Conservation (phyloP, 805 yeast species). For the Candida bentonensis region DNA sequence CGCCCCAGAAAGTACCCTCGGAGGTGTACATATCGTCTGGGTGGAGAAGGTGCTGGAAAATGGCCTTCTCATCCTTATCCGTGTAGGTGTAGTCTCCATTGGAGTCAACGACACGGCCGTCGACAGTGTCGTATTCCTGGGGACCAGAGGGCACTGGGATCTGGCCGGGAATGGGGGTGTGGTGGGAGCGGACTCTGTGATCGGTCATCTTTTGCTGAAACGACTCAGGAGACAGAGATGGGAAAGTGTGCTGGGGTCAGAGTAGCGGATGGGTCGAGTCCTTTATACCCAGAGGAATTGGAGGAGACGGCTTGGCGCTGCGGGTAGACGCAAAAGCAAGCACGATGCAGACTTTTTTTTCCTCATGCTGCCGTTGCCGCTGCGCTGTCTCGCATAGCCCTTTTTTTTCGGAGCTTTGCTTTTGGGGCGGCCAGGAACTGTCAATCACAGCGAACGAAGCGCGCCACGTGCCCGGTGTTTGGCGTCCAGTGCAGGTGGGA, state of each 20-base stretch:
- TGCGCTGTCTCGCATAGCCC: too few relatives aligned
- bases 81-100: constrained; percentile 12
- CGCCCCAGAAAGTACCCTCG: constrained; percentile 27
- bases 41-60: constrained; percentile 20
- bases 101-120: constrained; percentile 18
- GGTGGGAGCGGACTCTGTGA: constrained; percentile 12
- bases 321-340: not conserved
- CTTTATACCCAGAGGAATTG: too few relatives aligned
- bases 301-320: too few relatives aligned
- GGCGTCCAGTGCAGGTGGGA: not conserved
- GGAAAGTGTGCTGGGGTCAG: too few relatives aligned
- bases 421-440: not conserved
- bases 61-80: constrained; percentile 21
- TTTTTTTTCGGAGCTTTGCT: not conserved
- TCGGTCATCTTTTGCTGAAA: not conserved
- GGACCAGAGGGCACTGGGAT: constrained; percentile 26
- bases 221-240: not conserved
- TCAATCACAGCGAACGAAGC: not conserved
- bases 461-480: not conserved
- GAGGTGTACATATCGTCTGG: constrained; percentile 21
- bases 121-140: constrained; percentile 25
- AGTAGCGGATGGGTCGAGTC: too few relatives aligned
- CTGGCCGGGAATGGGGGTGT: constrained; percentile 21
- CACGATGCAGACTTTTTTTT: too few relatives aligned
- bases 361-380: too few relatives aligned